Evolutionary conservation across 768 basidiomycete genomes (phyloP).

Genomic region (Leccinum fibrillosum): DNA sequence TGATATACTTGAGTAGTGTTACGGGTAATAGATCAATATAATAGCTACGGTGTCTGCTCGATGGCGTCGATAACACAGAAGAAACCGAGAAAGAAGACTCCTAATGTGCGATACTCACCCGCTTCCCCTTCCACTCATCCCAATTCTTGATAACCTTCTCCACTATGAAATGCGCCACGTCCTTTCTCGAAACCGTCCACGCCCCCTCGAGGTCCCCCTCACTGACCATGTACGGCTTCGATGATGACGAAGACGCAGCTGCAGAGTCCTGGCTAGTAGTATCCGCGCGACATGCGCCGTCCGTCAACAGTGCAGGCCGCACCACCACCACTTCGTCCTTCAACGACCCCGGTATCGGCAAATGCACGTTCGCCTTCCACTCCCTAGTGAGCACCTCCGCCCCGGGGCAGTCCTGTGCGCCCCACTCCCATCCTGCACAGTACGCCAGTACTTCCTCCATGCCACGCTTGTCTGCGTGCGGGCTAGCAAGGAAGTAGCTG

Average conservation of each 20-base stretch:
- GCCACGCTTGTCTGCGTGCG: slow-evolving; percentile 62
- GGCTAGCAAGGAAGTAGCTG: slow-evolving; percentile 37
- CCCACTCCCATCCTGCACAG: slow-evolving; percentile 51
- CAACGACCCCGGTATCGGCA: slow-evolving; percentile 42
- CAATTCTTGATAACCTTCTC: slow-evolving; percentile 45
- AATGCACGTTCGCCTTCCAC: slow-evolving; percentile 39
- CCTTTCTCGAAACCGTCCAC: slow-evolving; percentile 58
- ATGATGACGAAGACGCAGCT: slow-evolving; percentile 7
- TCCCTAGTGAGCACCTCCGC: slow-evolving; percentile 40
- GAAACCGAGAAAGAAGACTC: neutral
- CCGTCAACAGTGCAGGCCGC: slow-evolving; percentile 56
- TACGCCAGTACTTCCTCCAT: slow-evolving; percentile 50
- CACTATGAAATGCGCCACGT: slow-evolving; percentile 64
- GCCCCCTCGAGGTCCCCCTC: slow-evolving; percentile 38
- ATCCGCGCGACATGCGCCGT: slow-evolving; percentile 45
- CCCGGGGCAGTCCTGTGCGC: slow-evolving; percentile 40
- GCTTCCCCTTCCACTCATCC: slow-evolving; percentile 51
- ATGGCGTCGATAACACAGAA: too few relatives aligned
- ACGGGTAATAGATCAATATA: too few relatives aligned
- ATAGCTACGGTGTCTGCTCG: too few relatives aligned
- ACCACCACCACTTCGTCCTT: slow-evolving; percentile 42
- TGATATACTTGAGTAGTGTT: too few relatives aligned
- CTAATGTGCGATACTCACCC: slow-evolving; percentile 49
- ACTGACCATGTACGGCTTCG: slow-evolving; percentile 41
- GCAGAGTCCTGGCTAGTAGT: neutral